Percentiles rank a stretch among this genome's conserved stretches.
Evolutionary conservation across 176 grass and related monocot species (phyloP).

Genomic region (Melocanna baccifera): DNA sequence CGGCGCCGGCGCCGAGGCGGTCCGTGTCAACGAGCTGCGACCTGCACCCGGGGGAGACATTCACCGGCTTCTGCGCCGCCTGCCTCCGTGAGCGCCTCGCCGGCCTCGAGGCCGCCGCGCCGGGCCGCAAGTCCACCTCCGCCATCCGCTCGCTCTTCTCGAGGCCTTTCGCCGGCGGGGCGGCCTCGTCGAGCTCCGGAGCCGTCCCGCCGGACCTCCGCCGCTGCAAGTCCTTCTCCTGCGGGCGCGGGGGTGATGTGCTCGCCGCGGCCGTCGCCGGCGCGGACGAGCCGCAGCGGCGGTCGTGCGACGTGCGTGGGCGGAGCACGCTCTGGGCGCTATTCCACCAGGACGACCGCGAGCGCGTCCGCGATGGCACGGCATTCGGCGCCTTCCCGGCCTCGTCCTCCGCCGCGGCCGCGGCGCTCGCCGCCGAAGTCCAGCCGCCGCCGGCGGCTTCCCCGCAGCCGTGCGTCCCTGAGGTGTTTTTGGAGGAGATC

Average conservation of each 20-base stretch:
- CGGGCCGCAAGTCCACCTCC: slow-evolving; percentile 85
- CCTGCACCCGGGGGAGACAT: slow-evolving; percentile 74
- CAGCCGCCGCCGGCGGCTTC: slow-evolving; percentile 7
- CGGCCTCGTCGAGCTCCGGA: slow-evolving; percentile 6
- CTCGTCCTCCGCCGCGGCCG: slow-evolving; percentile 49
- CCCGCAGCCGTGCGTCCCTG: slow-evolving; percentile 31
- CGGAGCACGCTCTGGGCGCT: slow-evolving; percentile 84
- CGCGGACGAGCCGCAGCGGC: slow-evolving; percentile 59
- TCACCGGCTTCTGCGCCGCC: slow-evolving; percentile 87
- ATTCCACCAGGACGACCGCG: slow-evolving; percentile 87
- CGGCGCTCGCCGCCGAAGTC: slow-evolving; percentile 45
- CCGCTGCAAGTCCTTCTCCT: slow-evolving; percentile 83
- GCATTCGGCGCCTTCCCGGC: slow-evolving; percentile 45
- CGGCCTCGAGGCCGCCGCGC: slow-evolving; percentile 60
- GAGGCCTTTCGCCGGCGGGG: slow-evolving; percentile 32
- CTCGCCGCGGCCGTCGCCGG: slow-evolving; percentile 1
- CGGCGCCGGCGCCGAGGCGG: slow-evolving; percentile 38
- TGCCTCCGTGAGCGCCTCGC: slow-evolving; percentile 95
- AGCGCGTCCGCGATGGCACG: slow-evolving; percentile 62
- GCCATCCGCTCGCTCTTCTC: slow-evolving; percentile 86
- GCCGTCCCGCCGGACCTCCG: slow-evolving; percentile 56
- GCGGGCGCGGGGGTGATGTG: slow-evolving; percentile 48
- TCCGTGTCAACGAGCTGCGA: slow-evolving; percentile 58
- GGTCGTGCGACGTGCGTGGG: slow-evolving; percentile 84
- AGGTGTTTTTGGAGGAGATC: slow-evolving; percentile 49